These are phyloP conservation scores for Gentiana macrophylla DNA, from an alignment of 257 asterid species.

Conservation along the genomic window DNA sequence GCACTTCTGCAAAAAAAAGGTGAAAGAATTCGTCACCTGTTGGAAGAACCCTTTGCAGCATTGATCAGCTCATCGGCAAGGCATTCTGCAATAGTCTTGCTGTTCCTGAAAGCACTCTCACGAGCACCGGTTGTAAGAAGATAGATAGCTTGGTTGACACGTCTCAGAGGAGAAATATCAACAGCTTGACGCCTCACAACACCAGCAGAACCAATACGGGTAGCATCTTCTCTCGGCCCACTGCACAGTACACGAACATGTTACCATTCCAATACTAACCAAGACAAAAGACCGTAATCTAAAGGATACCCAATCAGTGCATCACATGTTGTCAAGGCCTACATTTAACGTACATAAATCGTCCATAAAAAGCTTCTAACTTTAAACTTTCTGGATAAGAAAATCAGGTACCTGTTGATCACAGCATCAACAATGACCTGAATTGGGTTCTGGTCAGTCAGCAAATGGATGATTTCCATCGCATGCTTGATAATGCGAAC, in stretches of 20 bases:
- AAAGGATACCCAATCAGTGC: too few relatives aligned
- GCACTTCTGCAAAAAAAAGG: too few relatives aligned
- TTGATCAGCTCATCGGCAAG: conserved; percentile 82
- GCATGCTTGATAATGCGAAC: conserved; percentile 74
- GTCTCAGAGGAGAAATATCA: conserved; percentile 76
- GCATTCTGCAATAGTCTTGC: conserved; percentile 68
- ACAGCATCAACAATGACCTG: conserved; percentile 79
- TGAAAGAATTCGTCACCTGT: conserved; percentile 29
- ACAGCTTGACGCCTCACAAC: conserved; percentile 85
- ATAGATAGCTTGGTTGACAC: conserved; percentile 72
- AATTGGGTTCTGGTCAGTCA: conserved; percentile 64
- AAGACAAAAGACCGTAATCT: too few relatives aligned
- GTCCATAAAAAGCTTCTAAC: too few relatives aligned
- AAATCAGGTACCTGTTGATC: conserved; percentile 45
- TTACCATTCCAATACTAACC: not conserved
- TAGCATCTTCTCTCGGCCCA: conserved; percentile 85
- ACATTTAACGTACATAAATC: too few relatives aligned
- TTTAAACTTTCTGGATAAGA: too few relatives aligned
- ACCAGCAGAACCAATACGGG: conserved; percentile 84
- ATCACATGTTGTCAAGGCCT: too few relatives aligned
- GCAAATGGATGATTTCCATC: conserved; percentile 73
- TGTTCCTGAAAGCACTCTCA: conserved; percentile 72
- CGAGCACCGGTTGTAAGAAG: conserved; percentile 74
- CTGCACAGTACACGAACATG: conserved; percentile 14
- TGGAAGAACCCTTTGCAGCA: conserved; percentile 79